Evolutionary conservation across 805 yeast genomes (phyloP).

Genomic region (Wickerhamia fluorescens): DNA sequence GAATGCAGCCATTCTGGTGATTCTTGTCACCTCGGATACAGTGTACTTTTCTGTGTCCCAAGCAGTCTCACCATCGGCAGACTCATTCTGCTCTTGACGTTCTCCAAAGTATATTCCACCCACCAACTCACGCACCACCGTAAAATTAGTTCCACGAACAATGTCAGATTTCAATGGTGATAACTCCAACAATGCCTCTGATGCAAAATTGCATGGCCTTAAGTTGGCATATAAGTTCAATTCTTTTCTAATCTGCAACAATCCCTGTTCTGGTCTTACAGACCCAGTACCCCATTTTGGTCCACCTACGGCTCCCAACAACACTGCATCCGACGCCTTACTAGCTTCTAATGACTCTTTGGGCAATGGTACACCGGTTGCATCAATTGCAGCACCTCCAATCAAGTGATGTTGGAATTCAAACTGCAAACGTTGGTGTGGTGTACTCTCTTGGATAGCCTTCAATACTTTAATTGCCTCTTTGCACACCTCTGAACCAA

Average conservation of each 20-base stretch:
- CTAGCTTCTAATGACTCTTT: slow-evolving; percentile 79
- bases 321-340: slow-evolving; percentile 86
- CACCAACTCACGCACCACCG: slow-evolving; percentile 91
- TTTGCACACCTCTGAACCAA: slow-evolving; percentile 80
- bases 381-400: slow-evolving; percentile 98
- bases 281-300: slow-evolving; percentile 98
- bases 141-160: slow-evolving; percentile 86
- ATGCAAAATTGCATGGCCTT: slow-evolving; percentile 92
- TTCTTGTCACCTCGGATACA: slow-evolving; percentile 88
- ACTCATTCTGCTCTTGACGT: slow-evolving; percentile 84
- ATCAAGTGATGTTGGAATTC: slow-evolving; percentile 78
- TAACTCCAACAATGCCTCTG: slow-evolving; percentile 74
- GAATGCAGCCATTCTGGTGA: slow-evolving; percentile 97
- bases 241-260: slow-evolving; percentile 89
- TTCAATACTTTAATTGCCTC: slow-evolving; percentile 90
- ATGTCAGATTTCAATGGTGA: slow-evolving; percentile 83
- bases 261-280: slow-evolving; percentile 97
- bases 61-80: slow-evolving; percentile 58
- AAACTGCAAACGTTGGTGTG: slow-evolving; percentile 45
- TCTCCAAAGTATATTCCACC: slow-evolving; percentile 99
- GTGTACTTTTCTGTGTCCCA: slow-evolving; percentile 91
- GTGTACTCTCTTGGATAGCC: slow-evolving; percentile 55
- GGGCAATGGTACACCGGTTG: slow-evolving; percentile 87
- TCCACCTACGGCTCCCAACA: slow-evolving; percentile 97
- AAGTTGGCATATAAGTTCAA: slow-evolving; percentile 90